Percentiles rank a stretch among this genome's conserved stretches.
Evolutionary conservation across 2,329 filamentous ascomycete species (phyloP).

Genomic region (Fusarium scirpi): DNA sequence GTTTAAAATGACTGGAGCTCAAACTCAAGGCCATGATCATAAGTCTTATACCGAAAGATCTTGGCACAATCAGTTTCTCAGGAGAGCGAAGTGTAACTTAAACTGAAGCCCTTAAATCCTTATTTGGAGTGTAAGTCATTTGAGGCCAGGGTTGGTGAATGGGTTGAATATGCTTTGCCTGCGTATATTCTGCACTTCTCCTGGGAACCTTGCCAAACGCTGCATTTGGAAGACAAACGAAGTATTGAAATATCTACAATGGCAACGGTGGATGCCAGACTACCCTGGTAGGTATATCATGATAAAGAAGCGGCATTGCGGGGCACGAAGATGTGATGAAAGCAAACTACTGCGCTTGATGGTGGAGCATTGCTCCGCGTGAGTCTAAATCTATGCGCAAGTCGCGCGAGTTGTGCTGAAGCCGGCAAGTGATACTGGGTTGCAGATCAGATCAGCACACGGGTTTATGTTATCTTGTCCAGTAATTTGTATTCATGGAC

Average conservation of each 20-base stretch:
- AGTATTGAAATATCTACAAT: not conserved
- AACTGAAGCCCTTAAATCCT: too few relatives aligned
- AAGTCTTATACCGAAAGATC: too few relatives aligned
- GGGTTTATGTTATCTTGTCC: not conserved
- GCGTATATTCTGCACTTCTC: not conserved
- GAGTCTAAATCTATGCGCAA: slow-evolving; percentile 32
- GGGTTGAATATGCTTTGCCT: too few relatives aligned
- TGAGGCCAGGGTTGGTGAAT: too few relatives aligned
- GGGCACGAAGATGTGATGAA: not conserved
- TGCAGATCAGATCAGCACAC: slow-evolving; percentile 8
- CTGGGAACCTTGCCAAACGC: not conserved
- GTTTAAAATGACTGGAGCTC: too few relatives aligned
- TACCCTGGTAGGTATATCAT: not conserved
- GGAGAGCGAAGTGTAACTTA: too few relatives aligned
- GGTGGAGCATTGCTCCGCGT: slow-evolving; percentile 30
- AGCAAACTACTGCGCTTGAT: not conserved
- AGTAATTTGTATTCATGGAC: not conserved
- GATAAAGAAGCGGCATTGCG: not conserved
- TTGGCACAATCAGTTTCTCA: too few relatives aligned
- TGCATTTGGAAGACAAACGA: not conserved
- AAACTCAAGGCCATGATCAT: too few relatives aligned
- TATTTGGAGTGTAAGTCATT: too few relatives aligned
- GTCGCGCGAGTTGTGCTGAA: not conserved
- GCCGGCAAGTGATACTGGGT: slow-evolving; percentile 8
- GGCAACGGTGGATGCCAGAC: not conserved